Evolutionary conservation across 1,284 basidiomycete species (phyloP), one percentile per base, ranked within the genome.

Genomic region (Ceratobasidium theobromae): DNA sequence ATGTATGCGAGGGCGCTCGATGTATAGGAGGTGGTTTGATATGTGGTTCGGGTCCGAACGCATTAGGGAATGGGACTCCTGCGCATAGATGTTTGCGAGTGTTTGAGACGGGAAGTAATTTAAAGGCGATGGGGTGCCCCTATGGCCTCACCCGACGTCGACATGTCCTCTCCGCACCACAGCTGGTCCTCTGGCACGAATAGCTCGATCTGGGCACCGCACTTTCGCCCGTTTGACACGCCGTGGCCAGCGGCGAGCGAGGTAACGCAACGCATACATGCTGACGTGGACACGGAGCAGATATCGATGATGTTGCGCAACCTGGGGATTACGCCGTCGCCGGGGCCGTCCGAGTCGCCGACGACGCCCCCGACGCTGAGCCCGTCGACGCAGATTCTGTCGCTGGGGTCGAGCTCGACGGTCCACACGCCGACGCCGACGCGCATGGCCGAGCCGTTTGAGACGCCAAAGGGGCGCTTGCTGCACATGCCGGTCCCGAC

Each of bases 271-370:
- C 35, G 8, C 35, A 21, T 45, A 45, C n/a, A 52, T 32, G 3
- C 48, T 11, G 48, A 52, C 30, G 21, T n/a, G 35, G 48, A 46
- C 12, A 32, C 58, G 11, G 58, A 64, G 25, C 58, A 64, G 23
- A 64, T 64, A 14, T 51, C 58, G 18, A 64, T 64, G 28, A 64
- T 64, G 58, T 48, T 64, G 6, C 58, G 58, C 9, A 64, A 48
- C 27, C 48, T 64, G 12, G 58, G 58, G 33, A 64, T 64, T 25
- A 64, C 58, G 9, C 58, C 58, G n/a, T 64, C 58, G 3, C 58
- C 58, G 9, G 33, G 33, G 11, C 32, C 58, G 21, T 38, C 6
- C 43, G n/a, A 64, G 58, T 21, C 48, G 46, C 21, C 30, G n/a
- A n/a, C 35, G 58, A 64, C 58, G 9, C 58, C 58, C 1, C 58